Percentiles rank a stretch among this genome's conserved stretches.
These are phyloP conservation scores for Diplocarpon rosae DNA, from an alignment of 2,329 filamentous ascomycete genomes.

Conservation along the genomic window DNA sequence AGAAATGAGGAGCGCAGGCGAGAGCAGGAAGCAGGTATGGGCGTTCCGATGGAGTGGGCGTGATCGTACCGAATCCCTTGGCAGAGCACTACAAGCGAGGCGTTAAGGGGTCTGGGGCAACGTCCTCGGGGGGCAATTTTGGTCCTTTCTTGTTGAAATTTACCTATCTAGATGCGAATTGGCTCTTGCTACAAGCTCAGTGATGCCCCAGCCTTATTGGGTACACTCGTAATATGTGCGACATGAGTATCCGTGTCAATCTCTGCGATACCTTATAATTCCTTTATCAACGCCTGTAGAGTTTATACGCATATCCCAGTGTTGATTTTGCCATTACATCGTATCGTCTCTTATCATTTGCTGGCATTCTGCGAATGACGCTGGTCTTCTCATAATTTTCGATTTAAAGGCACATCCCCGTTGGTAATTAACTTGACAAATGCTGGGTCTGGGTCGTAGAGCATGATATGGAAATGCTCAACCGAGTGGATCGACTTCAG, in stretches of 20 bases:
- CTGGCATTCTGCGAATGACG: neutral
- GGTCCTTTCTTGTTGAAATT: neutral
- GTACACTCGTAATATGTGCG: too few species aligned
- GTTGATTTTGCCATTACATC: too few species aligned
- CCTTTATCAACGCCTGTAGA: too few species aligned
- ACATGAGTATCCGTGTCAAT: too few species aligned
- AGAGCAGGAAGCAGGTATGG: slow-evolving; percentile 45
- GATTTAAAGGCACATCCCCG: slow-evolving; percentile 58
- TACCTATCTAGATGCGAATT: too few species aligned
- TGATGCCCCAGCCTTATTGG: too few species aligned
- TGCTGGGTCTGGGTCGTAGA: slow-evolving; percentile 60
- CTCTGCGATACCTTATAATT: too few species aligned
- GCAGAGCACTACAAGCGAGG: neutral
- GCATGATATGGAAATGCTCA: slow-evolving; percentile 93
- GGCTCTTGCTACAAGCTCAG: too few species aligned
- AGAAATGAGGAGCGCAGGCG: slow-evolving; percentile 39
- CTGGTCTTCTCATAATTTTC: slow-evolving; percentile 26
- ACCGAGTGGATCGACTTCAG: slow-evolving; percentile 79
- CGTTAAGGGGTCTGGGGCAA: neutral
- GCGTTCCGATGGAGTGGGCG: slow-evolving; percentile 41
- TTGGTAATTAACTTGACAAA: slow-evolving; percentile 63
- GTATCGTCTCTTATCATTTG: too few species aligned
- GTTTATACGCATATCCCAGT: too few species aligned
- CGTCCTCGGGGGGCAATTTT: neutral
- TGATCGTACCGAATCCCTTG: neutral